phyloP scores from a whole-genome alignment of 257 asterid genomes.

The Solanum clarkiae region DNA sequence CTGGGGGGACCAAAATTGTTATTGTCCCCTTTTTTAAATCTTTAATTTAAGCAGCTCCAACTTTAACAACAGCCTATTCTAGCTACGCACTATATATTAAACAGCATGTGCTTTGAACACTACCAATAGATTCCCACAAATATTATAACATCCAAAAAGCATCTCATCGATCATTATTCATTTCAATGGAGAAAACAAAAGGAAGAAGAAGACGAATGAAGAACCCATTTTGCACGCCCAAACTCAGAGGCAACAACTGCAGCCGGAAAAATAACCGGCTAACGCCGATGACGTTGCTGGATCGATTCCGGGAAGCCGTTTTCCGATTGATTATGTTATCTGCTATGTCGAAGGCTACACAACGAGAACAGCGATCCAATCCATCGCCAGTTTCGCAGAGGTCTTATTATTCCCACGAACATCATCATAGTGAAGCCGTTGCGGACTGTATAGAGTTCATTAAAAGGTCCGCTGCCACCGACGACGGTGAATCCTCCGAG shows the following conservation, averaged over 20 bases:
- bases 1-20: not conserved
- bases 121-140: not conserved
- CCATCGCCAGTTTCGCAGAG: not conserved
- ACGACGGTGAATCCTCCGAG: not conserved
- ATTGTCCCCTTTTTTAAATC: not conserved
- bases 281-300: conserved; percentile 22
- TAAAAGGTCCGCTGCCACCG: conserved; percentile 17
- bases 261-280: conserved; percentile 8
- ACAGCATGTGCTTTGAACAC: not conserved
- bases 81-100: not conserved
- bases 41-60: not conserved
- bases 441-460: conserved; percentile 41
- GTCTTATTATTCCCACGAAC: not conserved
- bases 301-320: conserved; percentile 33
- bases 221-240: conserved; percentile 24
- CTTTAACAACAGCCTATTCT: not conserved
- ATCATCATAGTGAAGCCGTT: conserved; percentile 25
- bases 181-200: not conserved
- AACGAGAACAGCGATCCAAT: not conserved
- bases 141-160: not conserved
- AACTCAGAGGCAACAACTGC: conserved; percentile 3
- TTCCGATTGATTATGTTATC: conserved; percentile 28
- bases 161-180: not conserved
- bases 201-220: not conserved
- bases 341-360: conserved; percentile 16